Percentiles rank a stretch among this genome's conserved stretches.
phyloP scores from a whole-genome alignment of 306 rosid species.

The apple (Malus domestica) region DNA sequence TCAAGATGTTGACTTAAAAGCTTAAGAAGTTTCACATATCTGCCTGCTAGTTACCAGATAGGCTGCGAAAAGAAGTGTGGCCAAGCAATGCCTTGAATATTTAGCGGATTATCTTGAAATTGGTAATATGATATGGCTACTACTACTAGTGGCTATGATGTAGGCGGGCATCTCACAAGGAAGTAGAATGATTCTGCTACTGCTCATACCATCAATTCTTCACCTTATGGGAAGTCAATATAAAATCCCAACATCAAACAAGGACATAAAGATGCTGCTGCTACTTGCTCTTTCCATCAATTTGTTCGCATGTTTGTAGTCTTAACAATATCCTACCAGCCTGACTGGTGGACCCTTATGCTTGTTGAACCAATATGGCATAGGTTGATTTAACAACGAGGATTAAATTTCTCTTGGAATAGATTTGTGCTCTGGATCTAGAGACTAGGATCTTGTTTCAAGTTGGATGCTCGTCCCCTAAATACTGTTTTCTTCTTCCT shows the following conservation, averaged over 20 bases:
- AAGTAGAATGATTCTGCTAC: background rate
- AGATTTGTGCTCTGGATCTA: background rate
- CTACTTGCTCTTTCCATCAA: background rate
- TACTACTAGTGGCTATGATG: background rate
- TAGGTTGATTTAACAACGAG: background rate
- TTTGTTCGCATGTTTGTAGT: background rate
- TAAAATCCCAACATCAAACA: background rate
- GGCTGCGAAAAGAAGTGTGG: background rate
- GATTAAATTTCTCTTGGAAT: background rate
- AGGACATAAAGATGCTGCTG: background rate
- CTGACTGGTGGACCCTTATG: background rate
- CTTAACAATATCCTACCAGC: background rate
- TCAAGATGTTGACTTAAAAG: background rate
- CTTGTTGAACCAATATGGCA: background rate
- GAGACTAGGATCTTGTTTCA: background rate
- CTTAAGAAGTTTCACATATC: background rate
- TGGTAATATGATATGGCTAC: background rate
- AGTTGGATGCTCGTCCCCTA: background rate
- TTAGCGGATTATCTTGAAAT: background rate
- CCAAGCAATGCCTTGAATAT: background rate
- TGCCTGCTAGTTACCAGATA: background rate
- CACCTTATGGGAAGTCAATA: background rate
- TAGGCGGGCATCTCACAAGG: background rate
- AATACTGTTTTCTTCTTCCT: background rate
- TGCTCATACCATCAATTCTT: background rate